Conservation (phyloP, 2,329 filamentous ascomycete species). For the Penicillium sp. region DNA sequence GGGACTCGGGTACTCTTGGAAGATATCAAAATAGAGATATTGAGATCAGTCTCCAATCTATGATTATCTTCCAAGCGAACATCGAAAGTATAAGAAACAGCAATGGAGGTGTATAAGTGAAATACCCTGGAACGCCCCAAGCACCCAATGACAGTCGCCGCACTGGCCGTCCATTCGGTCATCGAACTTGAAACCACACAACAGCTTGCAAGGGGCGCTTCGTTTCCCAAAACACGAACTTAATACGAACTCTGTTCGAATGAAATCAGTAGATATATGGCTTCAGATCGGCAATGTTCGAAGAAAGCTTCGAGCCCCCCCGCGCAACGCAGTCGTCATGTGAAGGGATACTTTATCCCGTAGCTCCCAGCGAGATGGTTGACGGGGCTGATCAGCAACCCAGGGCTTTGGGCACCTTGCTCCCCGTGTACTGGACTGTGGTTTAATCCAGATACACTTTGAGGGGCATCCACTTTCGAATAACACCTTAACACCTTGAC, state of each 20-base stretch:
- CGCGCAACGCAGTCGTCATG: background rate
- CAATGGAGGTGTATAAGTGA: background rate
- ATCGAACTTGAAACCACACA: background rate
- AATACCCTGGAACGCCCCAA: conserved; percentile 1
- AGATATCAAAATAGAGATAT: background rate
- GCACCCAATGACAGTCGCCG: conserved; percentile 5
- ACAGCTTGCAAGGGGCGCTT: conserved; percentile 17
- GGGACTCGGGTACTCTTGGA: background rate
- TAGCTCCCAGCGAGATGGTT: conserved; percentile 4
- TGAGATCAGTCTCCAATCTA: background rate
- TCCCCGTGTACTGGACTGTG: background rate
- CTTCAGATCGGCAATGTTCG: background rate
- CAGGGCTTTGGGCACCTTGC: conserved; percentile 4
- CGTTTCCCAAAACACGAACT: background rate
- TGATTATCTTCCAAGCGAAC: background rate
- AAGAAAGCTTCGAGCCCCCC: background rate
- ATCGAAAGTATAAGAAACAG: background rate
- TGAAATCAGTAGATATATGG: background rate
- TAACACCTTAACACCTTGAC: background rate
- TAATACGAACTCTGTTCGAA: conserved; percentile 7
- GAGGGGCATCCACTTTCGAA: background rate
- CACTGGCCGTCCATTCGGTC: background rate
- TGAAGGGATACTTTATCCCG: background rate
- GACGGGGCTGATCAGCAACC: conserved; percentile 7
- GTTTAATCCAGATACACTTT: conserved; percentile 3